Conservation (phyloP, 1,284 basidiomycete genomes). For the Rhodotorula sp. region DNA sequence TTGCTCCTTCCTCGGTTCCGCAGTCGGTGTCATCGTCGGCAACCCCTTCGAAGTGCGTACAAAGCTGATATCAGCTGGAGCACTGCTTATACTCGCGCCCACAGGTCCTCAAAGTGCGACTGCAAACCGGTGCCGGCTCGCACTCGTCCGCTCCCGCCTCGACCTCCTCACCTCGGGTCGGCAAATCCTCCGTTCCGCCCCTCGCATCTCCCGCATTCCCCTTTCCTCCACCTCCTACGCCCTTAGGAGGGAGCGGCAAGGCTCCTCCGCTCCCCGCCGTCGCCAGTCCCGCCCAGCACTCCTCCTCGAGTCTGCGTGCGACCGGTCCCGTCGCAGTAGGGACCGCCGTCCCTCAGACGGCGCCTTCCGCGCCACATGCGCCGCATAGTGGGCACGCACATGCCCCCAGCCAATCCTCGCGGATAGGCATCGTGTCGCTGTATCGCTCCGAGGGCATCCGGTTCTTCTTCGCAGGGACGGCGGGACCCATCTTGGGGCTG, state of each 20-base stretch:
- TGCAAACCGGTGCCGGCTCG: constrained; percentile 42
- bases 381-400: not conserved
- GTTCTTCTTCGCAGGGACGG: constrained; percentile 48
- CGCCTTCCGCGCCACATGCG: not conserved
- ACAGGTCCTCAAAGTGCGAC: constrained; percentile 45
- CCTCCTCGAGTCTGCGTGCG: constrained; percentile 5
- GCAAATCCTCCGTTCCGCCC: constrained; percentile 30
- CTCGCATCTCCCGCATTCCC: constrained; percentile 21
- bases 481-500: constrained; percentile 47
- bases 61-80: not conserved
- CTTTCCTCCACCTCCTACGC: constrained; percentile 21
- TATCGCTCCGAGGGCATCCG: constrained; percentile 45
- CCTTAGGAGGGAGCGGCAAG: constrained; percentile 1
- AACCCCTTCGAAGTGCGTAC: constrained; percentile 37
- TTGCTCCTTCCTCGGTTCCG: too few species aligned
- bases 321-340: not conserved
- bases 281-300: constrained; percentile 4
- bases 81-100: not conserved
- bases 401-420: not conserved
- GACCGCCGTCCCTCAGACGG: not conserved
- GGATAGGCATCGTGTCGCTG: constrained; percentile 24
- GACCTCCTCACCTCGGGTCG: constrained; percentile 22
- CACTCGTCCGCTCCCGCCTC: constrained; percentile 10
- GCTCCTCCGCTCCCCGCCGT: constrained; percentile 3
- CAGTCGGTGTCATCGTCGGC: constrained; percentile 44